These are phyloP conservation scores for Vigna unguiculata DNA, from an alignment of 306 rosid genomes.

Conservation along the genomic window DNA sequence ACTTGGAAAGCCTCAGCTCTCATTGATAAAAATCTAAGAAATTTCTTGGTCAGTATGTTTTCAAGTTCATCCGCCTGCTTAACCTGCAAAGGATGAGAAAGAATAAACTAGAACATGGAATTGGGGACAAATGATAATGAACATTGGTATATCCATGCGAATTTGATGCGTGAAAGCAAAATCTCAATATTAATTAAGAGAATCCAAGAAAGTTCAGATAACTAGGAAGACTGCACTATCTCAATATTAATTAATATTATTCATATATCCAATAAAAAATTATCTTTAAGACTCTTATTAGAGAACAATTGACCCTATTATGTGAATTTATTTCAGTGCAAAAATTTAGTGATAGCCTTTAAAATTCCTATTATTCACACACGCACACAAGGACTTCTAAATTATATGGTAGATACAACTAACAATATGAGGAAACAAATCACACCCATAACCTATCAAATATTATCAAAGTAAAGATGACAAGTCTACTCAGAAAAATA, in stretches of 20 bases:
- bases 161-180: conserved; percentile 20
- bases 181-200: conserved; percentile 1
- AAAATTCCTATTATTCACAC: conserved; percentile 7
- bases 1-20: conserved; percentile 99
- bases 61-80: conserved; percentile 98
- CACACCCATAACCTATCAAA: not conserved
- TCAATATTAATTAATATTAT: not conserved
- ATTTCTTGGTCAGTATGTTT: conserved; percentile 92
- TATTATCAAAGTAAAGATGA: not conserved
- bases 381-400: not conserved
- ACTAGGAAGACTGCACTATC: too few relatives aligned
- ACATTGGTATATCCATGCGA: not conserved
- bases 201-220: too few relatives aligned
- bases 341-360: conserved; percentile 9
- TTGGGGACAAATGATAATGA: conserved; percentile 21
- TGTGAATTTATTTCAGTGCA: conserved; percentile 17
- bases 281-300: not conserved
- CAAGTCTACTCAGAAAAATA: not conserved
- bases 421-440: not conserved
- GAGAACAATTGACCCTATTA: not conserved
- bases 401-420: not conserved
- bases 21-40: conserved; percentile 96
- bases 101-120: conserved; percentile 2
- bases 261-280: not conserved
- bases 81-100: conserved; percentile 65